phyloP scores from a whole-genome alignment of 257 asterid genomes.

The Plantago elongata region DNA sequence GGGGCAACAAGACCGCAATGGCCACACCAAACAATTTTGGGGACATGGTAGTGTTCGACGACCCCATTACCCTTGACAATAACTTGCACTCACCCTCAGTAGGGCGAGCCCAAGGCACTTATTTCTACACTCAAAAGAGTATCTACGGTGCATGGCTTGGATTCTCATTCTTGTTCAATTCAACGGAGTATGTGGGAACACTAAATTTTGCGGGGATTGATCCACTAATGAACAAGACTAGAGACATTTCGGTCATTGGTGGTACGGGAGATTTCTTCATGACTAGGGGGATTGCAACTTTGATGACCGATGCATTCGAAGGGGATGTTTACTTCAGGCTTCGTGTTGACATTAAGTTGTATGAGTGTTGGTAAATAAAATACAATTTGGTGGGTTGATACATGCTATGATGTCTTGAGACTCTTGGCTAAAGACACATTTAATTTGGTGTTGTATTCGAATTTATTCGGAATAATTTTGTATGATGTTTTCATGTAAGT shows the following conservation, averaged over 20 bases:
- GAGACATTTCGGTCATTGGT: constrained; percentile 78
- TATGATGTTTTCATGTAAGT: no score
- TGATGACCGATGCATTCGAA: constrained; percentile 63
- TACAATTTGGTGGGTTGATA: no score
- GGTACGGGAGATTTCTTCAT: constrained; percentile 91
- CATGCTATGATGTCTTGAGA: no score
- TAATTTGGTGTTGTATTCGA: no score
- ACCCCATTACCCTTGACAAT: constrained; percentile 70
- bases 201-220: constrained; percentile 72
- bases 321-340: constrained; percentile 72
- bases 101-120: constrained; percentile 79
- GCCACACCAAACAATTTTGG: constrained; percentile 48
- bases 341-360: constrained; percentile 47
- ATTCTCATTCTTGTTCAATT: constrained; percentile 63
- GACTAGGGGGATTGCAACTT: constrained; percentile 74
- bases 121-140: constrained; percentile 47
- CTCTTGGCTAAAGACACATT: no score
- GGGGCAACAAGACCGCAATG: constrained; percentile 59
- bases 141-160: constrained; percentile 60
- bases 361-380: constrained; percentile 57
- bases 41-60: constrained; percentile 59
- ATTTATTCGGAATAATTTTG: no score
- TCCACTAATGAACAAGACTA: constrained; percentile 65
- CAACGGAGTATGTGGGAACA: constrained; percentile 49
- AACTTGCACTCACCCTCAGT: constrained; percentile 56